Evolutionary conservation across 2,329 filamentous ascomycete genomes (phyloP).

Genomic region (Falciphora oryzae): DNA sequence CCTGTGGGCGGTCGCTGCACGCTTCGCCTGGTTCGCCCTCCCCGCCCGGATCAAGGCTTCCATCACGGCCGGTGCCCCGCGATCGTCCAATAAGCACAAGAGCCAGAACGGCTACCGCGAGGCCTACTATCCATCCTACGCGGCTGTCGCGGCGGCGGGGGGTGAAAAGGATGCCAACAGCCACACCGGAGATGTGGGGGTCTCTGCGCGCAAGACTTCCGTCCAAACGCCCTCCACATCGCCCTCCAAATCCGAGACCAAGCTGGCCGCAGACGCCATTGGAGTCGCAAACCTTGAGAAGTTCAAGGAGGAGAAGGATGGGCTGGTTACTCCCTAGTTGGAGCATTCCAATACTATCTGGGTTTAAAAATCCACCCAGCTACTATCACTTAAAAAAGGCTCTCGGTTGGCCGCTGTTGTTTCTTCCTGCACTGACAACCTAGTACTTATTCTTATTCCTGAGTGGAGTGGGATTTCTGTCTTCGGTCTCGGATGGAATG

Average conservation of each 20-base stretch:
- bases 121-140: background rate
- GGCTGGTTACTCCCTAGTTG: background rate
- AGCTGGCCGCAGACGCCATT: background rate
- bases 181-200: no score
- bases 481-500: background rate
- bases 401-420: no score
- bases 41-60: slow-evolving; percentile 3
- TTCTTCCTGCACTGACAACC: no score
- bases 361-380: background rate
- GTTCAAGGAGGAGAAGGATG: slow-evolving; percentile 5
- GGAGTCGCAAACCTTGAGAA: background rate
- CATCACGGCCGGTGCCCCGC: background rate
- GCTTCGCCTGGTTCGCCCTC: slow-evolving; percentile 7
- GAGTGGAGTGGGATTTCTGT: background rate
- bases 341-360: background rate
- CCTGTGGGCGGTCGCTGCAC: slow-evolving; percentile 7
- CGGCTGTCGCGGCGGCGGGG: no score
- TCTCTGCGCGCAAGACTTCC: no score
- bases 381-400: no score
- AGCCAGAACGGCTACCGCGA: slow-evolving; percentile 1
- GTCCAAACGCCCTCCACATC: background rate
- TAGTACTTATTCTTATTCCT: no score
- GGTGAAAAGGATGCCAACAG: background rate
- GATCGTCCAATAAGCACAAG: background rate
- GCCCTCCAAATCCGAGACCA: background rate